These are phyloP conservation scores for Ilex paraguariensis DNA, from an alignment of 305 asterid genomes.

Conservation along the genomic window DNA sequence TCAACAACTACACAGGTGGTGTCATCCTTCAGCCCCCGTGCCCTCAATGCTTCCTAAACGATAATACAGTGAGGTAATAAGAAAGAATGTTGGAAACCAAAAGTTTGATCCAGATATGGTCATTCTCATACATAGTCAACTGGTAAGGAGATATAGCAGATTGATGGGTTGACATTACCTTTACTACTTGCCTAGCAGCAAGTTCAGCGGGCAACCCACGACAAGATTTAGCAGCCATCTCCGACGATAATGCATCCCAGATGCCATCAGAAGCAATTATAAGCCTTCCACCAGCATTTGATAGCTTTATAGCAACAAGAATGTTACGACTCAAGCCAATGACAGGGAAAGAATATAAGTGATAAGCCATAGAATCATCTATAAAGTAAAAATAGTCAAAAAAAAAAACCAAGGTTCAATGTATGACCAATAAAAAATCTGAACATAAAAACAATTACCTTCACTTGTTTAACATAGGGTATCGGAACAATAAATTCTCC, in stretches of 20 bases:
- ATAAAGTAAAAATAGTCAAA: no score
- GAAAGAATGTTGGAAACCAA: slow-evolving; percentile 8
- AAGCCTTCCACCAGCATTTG: slow-evolving; percentile 74
- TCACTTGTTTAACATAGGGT: slow-evolving; percentile 91
- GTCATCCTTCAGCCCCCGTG: slow-evolving; percentile 85
- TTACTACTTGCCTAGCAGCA: slow-evolving; percentile 84
- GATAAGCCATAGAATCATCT: no score
- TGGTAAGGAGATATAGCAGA: not conserved
- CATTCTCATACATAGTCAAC: no score
- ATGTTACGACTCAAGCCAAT: slow-evolving; percentile 1
- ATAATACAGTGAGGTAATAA: slow-evolving; percentile 16
- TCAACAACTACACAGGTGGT: slow-evolving; percentile 87
- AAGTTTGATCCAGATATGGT: no score
- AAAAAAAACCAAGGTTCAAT: no score
- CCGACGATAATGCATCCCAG: slow-evolving; percentile 87
- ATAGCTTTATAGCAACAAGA: slow-evolving; percentile 37
- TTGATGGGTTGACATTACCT: slow-evolving; percentile 36
- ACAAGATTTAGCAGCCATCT: slow-evolving; percentile 65
- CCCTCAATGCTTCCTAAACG: slow-evolving; percentile 74
- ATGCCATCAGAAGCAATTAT: slow-evolving; percentile 89
- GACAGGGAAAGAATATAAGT: not conserved
- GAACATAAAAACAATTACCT: slow-evolving; percentile 37
- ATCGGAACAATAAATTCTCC: slow-evolving; percentile 91
- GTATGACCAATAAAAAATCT: no score
- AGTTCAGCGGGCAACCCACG: slow-evolving; percentile 94